Conservation (phyloP, 2,329 filamentous ascomycete species). For the Talaromyces sp. region DNA sequence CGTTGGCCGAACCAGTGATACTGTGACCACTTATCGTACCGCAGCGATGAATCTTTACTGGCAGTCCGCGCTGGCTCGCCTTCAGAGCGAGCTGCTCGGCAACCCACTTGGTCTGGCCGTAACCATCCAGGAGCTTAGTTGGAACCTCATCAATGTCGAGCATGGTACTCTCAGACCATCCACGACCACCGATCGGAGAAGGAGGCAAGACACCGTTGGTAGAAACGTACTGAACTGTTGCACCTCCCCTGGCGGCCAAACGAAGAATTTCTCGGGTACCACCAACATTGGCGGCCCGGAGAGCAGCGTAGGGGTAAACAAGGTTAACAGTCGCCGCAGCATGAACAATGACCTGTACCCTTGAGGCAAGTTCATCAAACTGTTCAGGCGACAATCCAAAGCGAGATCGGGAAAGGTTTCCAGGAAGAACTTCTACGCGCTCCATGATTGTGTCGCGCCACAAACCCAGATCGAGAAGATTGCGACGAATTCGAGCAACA, state of each 20-base stretch:
- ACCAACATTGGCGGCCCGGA: slow-evolving; percentile 74
- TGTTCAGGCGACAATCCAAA: slow-evolving; percentile 68
- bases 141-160: slow-evolving; percentile 70
- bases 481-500: slow-evolving; percentile 72
- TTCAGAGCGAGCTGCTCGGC: slow-evolving; percentile 74
- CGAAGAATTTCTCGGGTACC: slow-evolving; percentile 77
- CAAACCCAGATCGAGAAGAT: slow-evolving; percentile 75
- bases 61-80: slow-evolving; percentile 68
- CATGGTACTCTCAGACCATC: slow-evolving; percentile 72
- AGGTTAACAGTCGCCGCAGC: slow-evolving; percentile 78
- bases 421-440: slow-evolving; percentile 73
- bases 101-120: slow-evolving; percentile 81
- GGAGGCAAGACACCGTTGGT: slow-evolving; percentile 79
- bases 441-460: slow-evolving; percentile 79
- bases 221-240: slow-evolving; percentile 76
- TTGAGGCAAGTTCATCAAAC: slow-evolving; percentile 66
- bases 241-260: slow-evolving; percentile 66
- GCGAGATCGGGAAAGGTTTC: slow-evolving; percentile 69
- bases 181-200: slow-evolving; percentile 64
- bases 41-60: slow-evolving; percentile 70
- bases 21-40: slow-evolving; percentile 82
- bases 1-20: slow-evolving; percentile 72
- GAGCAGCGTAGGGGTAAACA: slow-evolving; percentile 77
- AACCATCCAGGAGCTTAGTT: slow-evolving; percentile 69
- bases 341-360: slow-evolving; percentile 74